Evolutionary conservation across 2,329 filamentous ascomycete genomes (phyloP).

Genomic region (Coleophoma cylindrospora): DNA sequence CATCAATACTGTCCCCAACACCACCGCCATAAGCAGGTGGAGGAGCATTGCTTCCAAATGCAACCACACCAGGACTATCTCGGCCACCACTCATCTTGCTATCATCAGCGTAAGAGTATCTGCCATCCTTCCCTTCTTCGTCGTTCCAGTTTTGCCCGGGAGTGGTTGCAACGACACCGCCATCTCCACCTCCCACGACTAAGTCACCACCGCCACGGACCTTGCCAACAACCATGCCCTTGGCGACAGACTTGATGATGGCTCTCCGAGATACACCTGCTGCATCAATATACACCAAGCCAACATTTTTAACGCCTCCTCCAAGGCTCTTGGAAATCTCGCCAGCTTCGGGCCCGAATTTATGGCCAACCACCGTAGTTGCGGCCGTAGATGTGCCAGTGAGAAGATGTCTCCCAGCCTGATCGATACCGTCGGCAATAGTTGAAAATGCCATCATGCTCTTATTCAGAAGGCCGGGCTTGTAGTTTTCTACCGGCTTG

Average conservation of each 20-base stretch:
- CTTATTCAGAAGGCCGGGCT: conserved; percentile 92
- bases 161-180: conserved; percentile 12
- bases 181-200: conserved; percentile 59
- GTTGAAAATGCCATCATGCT: conserved; percentile 95
- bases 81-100: conserved; percentile 16
- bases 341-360: conserved; percentile 82
- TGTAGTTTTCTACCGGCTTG: conserved; percentile 57
- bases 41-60: conserved; percentile 15
- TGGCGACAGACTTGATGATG: conserved; percentile 90
- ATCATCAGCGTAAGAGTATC: conserved; percentile 16
- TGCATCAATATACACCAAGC: conserved; percentile 94
- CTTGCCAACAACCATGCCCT: conserved; percentile 88
- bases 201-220: conserved; percentile 70
- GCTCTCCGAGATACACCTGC: conserved; percentile 86
- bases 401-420: conserved; percentile 75
- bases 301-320: conserved; percentile 91
- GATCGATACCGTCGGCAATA: conserved; percentile 87
- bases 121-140: conserved; percentile 14
- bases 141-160: conserved; percentile 16
- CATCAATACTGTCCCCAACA: conserved; percentile 16
- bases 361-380: conserved; percentile 81
- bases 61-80: conserved; percentile 17
- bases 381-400: conserved; percentile 72
- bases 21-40: conserved; percentile 15
- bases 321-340: conserved; percentile 70